phyloP scores from a whole-genome alignment of 345 rosid genomes.

The thale cress (Arabidopsis thaliana) region DNA sequence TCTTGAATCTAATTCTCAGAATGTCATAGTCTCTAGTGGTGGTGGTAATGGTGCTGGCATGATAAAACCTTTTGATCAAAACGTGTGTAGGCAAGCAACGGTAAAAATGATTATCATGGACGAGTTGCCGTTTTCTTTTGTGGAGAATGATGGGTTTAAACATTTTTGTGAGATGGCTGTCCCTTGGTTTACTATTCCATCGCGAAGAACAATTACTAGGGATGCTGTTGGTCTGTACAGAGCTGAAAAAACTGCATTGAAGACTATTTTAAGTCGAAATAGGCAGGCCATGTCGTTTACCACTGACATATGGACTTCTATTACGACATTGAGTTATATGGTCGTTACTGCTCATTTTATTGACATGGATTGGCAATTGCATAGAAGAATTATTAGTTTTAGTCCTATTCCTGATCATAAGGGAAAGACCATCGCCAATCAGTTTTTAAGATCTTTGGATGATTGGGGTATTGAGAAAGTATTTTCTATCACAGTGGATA shows the following conservation, averaged over 20 bases:
- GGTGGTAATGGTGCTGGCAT: neutral
- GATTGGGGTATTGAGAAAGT: conserved; percentile 4
- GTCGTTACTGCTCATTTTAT: neutral
- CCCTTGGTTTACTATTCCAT: conserved; percentile 10
- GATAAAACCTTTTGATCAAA: neutral
- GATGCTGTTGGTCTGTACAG: neutral
- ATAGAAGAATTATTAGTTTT: conserved; percentile 10
- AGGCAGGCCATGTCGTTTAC: neutral
- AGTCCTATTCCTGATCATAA: neutral
- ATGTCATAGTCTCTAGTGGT: neutral
- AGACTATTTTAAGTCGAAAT: neutral
- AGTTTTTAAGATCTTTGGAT: neutral
- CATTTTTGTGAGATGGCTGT: neutral
- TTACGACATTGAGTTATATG: neutral
- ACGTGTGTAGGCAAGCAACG: neutral
- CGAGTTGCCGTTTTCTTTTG: conserved; percentile 5
- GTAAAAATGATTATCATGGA: conserved; percentile 4
- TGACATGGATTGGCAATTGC: neutral
- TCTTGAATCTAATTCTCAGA: neutral
- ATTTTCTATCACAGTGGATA: neutral
- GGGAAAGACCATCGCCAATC: conserved; percentile 4
- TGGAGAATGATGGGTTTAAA: neutral
- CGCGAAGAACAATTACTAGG: neutral
- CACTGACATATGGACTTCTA: neutral
- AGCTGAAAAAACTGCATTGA: neutral